Evolutionary conservation across 2,329 filamentous ascomycete species (phyloP).

Genomic region (Sordariomycetes sp.): DNA sequence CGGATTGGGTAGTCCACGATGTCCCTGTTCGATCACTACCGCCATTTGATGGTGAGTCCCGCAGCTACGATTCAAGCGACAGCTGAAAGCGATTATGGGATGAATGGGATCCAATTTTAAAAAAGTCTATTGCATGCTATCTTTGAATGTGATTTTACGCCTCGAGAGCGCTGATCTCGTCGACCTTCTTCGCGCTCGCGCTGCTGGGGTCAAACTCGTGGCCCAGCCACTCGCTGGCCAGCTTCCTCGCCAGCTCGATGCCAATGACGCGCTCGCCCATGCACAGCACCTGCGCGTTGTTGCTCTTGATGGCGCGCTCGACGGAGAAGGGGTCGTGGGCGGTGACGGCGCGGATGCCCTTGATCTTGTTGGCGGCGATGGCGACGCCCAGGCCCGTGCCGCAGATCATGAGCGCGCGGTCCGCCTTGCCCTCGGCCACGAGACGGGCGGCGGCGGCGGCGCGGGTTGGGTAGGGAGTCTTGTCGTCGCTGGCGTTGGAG

Average conservation of each 20-base stretch:
- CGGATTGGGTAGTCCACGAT: slow-evolving; percentile 6
- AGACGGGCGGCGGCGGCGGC: slow-evolving; percentile 63
- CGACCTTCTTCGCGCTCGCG: slow-evolving; percentile 34
- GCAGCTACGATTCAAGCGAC: too few relatives aligned
- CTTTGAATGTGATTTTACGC: too few relatives aligned
- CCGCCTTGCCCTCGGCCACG: slow-evolving; percentile 53
- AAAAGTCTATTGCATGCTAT: too few relatives aligned
- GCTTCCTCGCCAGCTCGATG: slow-evolving; percentile 65
- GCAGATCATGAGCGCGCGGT: slow-evolving; percentile 75
- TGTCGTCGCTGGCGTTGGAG: slow-evolving; percentile 55
- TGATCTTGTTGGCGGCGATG: slow-evolving; percentile 83
- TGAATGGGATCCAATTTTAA: not conserved
- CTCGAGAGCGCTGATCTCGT: slow-evolving; percentile 31
- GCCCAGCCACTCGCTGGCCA: slow-evolving; percentile 77
- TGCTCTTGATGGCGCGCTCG: slow-evolving; percentile 71
- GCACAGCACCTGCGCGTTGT: slow-evolving; percentile 80
- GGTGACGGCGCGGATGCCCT: slow-evolving; percentile 76
- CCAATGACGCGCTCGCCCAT: slow-evolving; percentile 80
- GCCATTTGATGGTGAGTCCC: too few relatives aligned
- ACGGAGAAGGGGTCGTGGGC: slow-evolving; percentile 82
- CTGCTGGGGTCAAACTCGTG: slow-evolving; percentile 64
- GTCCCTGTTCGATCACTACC: not conserved
- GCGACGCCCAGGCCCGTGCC: slow-evolving; percentile 82
- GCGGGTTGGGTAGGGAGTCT: slow-evolving; percentile 73
- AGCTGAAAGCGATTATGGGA: too few relatives aligned